A percentile compares a stretch with the other conserved stretches of the same genome.
These are phyloP conservation scores for Amniculicola lignicola DNA, from an alignment of 495 filamentous ascomycete species.

Conservation along the genomic window DNA sequence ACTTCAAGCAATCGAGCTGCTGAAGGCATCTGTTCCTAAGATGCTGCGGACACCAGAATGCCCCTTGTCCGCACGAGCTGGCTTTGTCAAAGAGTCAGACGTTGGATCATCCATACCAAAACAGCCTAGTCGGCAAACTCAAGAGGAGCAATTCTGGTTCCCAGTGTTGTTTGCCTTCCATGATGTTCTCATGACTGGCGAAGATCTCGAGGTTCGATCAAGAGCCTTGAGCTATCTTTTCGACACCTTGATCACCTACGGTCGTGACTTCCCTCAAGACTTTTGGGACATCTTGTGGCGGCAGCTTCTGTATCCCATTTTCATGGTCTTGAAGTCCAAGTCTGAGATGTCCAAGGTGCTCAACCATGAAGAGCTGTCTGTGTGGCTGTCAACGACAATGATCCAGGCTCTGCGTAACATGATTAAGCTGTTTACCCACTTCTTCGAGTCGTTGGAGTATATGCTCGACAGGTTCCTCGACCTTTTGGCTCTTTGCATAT, in stretches of 20 bases:
- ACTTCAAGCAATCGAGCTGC: constrained; percentile 87
- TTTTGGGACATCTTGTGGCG: constrained; percentile 99
- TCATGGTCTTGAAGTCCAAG: constrained; percentile 93
- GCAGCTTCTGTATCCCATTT: constrained; percentile 94
- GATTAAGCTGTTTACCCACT: constrained; percentile 97
- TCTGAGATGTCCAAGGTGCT: constrained; percentile 92
- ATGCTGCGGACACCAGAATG: constrained; percentile 98
- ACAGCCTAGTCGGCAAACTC: constrained; percentile 60
- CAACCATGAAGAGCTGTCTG: constrained; percentile 91
- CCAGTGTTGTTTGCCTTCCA: constrained; percentile 97
- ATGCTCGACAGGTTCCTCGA: constrained; percentile 96
- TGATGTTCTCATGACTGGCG: constrained; percentile 97
- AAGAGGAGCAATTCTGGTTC: constrained; percentile 98
- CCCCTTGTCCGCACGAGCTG: constrained; percentile 66
- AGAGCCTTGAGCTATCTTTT: constrained; percentile 91
- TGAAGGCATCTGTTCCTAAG: constrained; percentile 84
- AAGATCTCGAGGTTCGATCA: constrained; percentile 95
- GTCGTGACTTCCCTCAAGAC: constrained; percentile 84
- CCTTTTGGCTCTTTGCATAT: constrained; percentile 90
- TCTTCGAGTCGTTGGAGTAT: constrained; percentile 90
- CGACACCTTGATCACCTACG: constrained; percentile 83
- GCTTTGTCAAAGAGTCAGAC: constrained; percentile 39
- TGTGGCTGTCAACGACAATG: constrained; percentile 99
- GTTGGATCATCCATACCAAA: constrained; percentile 48
- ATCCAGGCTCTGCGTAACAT: constrained; percentile 97